Percentiles rank a stretch among this genome's conserved stretches.
phyloP scores from a whole-genome alignment of 2,329 filamentous ascomycete genomes.

The Trichoderma atrobrunneum region DNA sequence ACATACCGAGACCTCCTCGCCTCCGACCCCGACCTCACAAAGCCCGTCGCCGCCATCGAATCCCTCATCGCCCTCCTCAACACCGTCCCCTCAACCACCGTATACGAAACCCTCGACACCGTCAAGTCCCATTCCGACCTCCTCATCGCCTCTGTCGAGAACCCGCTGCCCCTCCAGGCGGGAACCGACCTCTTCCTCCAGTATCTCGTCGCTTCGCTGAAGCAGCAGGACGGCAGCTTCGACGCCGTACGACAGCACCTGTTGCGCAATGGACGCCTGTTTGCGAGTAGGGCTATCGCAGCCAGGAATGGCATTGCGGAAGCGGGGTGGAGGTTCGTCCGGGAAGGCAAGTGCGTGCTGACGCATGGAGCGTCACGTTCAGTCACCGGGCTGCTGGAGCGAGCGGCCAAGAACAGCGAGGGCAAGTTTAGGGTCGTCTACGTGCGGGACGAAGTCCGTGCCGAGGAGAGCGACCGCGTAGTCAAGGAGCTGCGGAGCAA shows the following conservation, averaged over 20 bases:
- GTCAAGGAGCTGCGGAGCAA: constrained; percentile 67
- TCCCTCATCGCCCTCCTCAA: constrained; percentile 83
- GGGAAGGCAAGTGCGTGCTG: constrained; percentile 76
- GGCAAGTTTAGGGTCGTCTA: constrained; percentile 84
- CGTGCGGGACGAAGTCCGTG: constrained; percentile 56
- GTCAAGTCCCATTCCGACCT: constrained; percentile 73
- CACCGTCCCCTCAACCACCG: constrained; percentile 75
- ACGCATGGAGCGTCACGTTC: constrained; percentile 87
- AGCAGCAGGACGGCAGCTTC: constrained; percentile 59
- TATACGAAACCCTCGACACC: constrained; percentile 89
- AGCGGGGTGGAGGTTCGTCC: constrained; percentile 74
- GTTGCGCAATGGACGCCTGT: constrained; percentile 79
- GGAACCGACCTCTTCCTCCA: constrained; percentile 95
- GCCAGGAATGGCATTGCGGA: constrained; percentile 79
- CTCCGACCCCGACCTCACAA: constrained; percentile 80
- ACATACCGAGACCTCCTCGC: constrained; percentile 54
- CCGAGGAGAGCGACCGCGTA: constrained; percentile 65
- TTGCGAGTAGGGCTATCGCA: constrained; percentile 82
- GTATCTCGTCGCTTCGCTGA: constrained; percentile 77
- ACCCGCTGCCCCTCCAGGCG: constrained; percentile 87
- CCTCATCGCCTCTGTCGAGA: constrained; percentile 75
- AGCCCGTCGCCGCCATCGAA: constrained; percentile 93
- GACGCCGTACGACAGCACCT: constrained; percentile 80
- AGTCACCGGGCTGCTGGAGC: constrained; percentile 71
- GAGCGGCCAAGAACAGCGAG: constrained; percentile 58